Conservation (phyloP, 352 stramenopile genomes). For the Saprolegnia parasitica region DNA sequence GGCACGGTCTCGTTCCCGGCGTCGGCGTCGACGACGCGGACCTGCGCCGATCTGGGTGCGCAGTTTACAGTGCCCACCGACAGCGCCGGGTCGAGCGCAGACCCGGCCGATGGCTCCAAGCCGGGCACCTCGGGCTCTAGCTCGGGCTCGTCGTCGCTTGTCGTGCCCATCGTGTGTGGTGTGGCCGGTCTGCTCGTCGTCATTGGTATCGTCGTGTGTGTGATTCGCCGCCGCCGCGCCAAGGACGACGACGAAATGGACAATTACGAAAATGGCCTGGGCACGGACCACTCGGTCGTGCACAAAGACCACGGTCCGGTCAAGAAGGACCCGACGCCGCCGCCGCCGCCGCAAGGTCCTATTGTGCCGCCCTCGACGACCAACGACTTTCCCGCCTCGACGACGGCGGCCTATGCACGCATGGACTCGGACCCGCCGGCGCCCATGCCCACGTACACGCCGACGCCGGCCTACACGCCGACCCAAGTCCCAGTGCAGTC, state of each 20-base stretch:
- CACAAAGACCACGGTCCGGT: neutral
- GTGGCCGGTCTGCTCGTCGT: slow-evolving; percentile 56
- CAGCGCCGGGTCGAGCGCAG: neutral
- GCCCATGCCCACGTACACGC: neutral
- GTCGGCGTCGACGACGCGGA: slow-evolving; percentile 34
- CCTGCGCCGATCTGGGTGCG: slow-evolving; percentile 14
- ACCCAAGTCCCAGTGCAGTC: neutral
- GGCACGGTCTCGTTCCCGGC: slow-evolving; percentile 55
- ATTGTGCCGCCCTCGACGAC: slow-evolving; percentile 8
- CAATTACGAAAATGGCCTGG: slow-evolving; percentile 33
- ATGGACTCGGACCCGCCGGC: slow-evolving; percentile 17
- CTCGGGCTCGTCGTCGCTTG: slow-evolving; percentile 1
- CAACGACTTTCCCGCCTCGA: slow-evolving; percentile 13
- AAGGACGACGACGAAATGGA: slow-evolving; percentile 35
- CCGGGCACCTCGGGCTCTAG: neutral
- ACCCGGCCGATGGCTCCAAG: neutral
- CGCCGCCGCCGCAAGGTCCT: neutral
- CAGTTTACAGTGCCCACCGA: slow-evolving; percentile 17
- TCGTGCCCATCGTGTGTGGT: slow-evolving; percentile 36
- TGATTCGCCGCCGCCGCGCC: slow-evolving; percentile 50
- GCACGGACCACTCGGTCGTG: neutral
- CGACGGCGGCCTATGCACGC: slow-evolving; percentile 16
- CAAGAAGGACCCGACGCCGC: neutral
- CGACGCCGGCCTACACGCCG: neutral
- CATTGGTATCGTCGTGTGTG: slow-evolving; percentile 57